phyloP scores from a whole-genome alignment of 352 stramenopile species.

The Phytophthora colocasiae region DNA sequence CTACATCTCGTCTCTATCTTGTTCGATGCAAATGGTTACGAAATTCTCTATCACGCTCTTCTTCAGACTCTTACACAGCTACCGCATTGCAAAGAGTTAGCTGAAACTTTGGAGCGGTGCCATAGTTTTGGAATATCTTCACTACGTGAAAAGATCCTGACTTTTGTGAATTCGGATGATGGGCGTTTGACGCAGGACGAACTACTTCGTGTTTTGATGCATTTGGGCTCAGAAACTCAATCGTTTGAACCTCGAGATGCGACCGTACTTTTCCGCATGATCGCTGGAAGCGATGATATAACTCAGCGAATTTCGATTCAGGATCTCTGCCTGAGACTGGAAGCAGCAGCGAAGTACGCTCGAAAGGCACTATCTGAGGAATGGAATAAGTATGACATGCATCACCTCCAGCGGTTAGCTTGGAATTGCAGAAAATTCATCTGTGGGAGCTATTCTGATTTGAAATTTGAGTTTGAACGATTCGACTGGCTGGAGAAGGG shows the following conservation, averaged over 20 bases:
- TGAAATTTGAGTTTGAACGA: constrained; percentile 63
- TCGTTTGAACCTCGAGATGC: constrained; percentile 52
- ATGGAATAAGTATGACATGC: constrained; percentile 53
- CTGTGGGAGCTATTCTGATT: constrained; percentile 35
- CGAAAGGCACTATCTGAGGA: constrained; percentile 7
- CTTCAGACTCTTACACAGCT: constrained; percentile 45
- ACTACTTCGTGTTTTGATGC: constrained; percentile 51
- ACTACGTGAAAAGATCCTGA: constrained; percentile 50
- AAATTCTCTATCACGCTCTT: constrained; percentile 63
- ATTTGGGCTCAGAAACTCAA: constrained; percentile 24
- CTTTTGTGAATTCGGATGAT: constrained; percentile 45
- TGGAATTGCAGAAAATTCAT: constrained; percentile 62
- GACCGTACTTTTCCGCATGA: constrained; percentile 45
- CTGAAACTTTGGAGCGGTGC: constrained; percentile 42
- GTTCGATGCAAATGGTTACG: constrained; percentile 54
- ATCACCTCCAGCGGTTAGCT: constrained; percentile 54
- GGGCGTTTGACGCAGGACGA: constrained; percentile 48
- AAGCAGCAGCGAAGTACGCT: constrained; percentile 33
- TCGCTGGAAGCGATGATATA: constrained; percentile 9
- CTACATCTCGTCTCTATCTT: constrained; percentile 56
- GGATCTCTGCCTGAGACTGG: constrained; percentile 42
- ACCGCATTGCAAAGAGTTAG: constrained; percentile 29
- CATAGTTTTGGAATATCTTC: constrained; percentile 43
- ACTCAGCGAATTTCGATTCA: constrained; percentile 42
- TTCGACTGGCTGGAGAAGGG: constrained; percentile 70